These are phyloP conservation scores for Penicillium paxilli DNA, from an alignment of 495 filamentous ascomycete species.

Conservation along the genomic window DNA sequence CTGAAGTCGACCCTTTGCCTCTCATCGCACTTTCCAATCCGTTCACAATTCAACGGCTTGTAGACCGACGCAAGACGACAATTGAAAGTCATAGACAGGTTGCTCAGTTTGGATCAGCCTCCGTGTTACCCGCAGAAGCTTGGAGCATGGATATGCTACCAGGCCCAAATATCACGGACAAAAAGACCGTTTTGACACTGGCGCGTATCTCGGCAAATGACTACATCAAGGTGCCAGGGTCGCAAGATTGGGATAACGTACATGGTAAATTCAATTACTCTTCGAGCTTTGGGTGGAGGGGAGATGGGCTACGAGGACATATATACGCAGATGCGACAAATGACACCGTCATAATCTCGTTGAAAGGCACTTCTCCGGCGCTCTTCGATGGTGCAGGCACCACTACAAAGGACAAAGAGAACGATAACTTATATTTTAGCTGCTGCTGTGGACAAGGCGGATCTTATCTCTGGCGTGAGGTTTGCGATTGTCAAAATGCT, in stretches of 20 bases:
- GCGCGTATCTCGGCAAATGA: slow-evolving; percentile 87
- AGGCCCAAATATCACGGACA: slow-evolving; percentile 83
- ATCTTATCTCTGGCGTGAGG: slow-evolving; percentile 80
- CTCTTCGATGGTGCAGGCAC: slow-evolving; percentile 95
- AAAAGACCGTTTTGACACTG: slow-evolving; percentile 77
- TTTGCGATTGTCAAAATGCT: slow-evolving; percentile 84
- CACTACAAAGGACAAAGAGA: slow-evolving; percentile 94
- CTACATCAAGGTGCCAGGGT: slow-evolving; percentile 71
- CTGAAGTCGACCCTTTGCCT: slow-evolving; percentile 23
- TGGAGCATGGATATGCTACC: slow-evolving; percentile 82
- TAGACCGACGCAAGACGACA: slow-evolving; percentile 70
- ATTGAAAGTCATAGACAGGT: slow-evolving; percentile 75
- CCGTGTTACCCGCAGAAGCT: slow-evolving; percentile 61
- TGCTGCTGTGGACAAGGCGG: slow-evolving; percentile 96
- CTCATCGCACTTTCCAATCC: slow-evolving; percentile 59
- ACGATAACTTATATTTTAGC: slow-evolving; percentile 96
- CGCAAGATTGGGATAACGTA: slow-evolving; percentile 82
- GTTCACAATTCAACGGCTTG: slow-evolving; percentile 73
- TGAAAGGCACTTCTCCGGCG: slow-evolving; percentile 89
- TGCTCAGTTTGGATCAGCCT: slow-evolving; percentile 62
- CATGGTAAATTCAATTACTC: slow-evolving; percentile 79
- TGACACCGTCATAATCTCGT: slow-evolving; percentile 81
- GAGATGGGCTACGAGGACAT: slow-evolving; percentile 87
- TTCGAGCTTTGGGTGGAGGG: slow-evolving; percentile 83
- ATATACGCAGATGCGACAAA: slow-evolving; percentile 87